These are phyloP conservation scores for Boletus tylopilopsis DNA, from an alignment of 768 basidiomycete genomes.

Conservation along the genomic window DNA sequence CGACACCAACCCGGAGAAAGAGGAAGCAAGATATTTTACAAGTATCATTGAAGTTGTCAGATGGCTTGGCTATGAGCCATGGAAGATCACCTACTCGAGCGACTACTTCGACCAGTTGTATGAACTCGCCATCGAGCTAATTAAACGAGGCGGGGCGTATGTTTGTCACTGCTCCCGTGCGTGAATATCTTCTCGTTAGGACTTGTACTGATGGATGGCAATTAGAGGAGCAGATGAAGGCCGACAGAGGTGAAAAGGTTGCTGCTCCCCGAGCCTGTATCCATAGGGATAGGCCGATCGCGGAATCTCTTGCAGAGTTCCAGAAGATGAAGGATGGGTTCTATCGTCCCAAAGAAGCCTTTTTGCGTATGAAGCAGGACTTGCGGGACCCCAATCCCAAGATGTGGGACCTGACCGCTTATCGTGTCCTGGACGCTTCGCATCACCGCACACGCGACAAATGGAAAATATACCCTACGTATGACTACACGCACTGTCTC, in stretches of 20 bases:
- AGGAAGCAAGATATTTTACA: slow-evolving; percentile 94
- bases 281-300: slow-evolving; percentile 84
- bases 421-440: slow-evolving; percentile 84
- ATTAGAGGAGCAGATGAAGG: slow-evolving; percentile 88
- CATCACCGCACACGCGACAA: slow-evolving; percentile 92
- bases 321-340: slow-evolving; percentile 88
- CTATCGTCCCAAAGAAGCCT: slow-evolving; percentile 89
- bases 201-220: slow-evolving; percentile 1
- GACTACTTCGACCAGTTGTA: slow-evolving; percentile 91
- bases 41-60: slow-evolving; percentile 92
- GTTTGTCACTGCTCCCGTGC: slow-evolving; percentile 93
- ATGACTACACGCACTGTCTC: slow-evolving; percentile 98
- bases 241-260: slow-evolving; percentile 80
- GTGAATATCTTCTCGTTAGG: slow-evolving; percentile 29
- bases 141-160: slow-evolving; percentile 89
- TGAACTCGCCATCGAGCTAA: slow-evolving; percentile 83
- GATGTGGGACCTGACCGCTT: slow-evolving; percentile 99
- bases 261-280: slow-evolving; percentile 78
- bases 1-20: slow-evolving; percentile 98
- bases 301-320: slow-evolving; percentile 86
- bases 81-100: slow-evolving; percentile 98
- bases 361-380: slow-evolving; percentile 97
- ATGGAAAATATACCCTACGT: slow-evolving; percentile 98
- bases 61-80: slow-evolving; percentile 98
- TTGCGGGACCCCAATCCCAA: slow-evolving; percentile 89